Evolutionary conservation across 345 rosid genomes (phyloP), one percentile per base, ranked within the genome.

Genomic region (Eucalyptus decipiens): DNA sequence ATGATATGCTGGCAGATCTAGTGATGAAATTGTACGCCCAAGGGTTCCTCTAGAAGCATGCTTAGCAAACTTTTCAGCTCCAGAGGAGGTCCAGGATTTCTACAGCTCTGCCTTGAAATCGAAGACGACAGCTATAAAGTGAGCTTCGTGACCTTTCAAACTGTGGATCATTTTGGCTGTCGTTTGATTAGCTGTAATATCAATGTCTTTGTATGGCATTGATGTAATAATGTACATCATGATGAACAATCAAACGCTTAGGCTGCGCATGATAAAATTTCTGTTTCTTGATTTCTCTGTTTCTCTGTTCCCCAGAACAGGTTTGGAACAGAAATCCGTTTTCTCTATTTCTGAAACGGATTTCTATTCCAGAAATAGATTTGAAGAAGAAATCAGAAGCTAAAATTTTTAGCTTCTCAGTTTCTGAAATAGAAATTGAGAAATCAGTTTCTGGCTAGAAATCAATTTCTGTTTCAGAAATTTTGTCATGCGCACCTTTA

Each of bases 21-120:
- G 85, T 65, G 96, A 97, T 90, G 96, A 95, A 92, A 93, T 96
- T 87, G 95, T 98, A 89, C 99, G 99, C 51, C 99, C 99, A 91
- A 94, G 99, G 92, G 97, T 98, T 58, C 99, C 99, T 91, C 92
- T 97, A 90, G 97, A 96, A 93, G 98, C 99, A 91, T 98, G 99
- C 92, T 94, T 97, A 83, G 95, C 95, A 88, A 95, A 90, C 90
- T 97, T 96, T 93, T 93, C 97, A 89, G 95, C 97, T 87, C 92
- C 99, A 52, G 99, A 96, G 94, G 95, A 95, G 90, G 94, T 98
- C 90, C 94, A 92, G 54, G 98, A 95, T 76, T 98, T 95, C 92
- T 98, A 94, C 89, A 98, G 99, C 95, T 91, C 97, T 89, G 99
- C 99, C 86, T 93, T 97, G 94, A 95, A 93, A 91, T 93, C 94